These are phyloP conservation scores for Russula abietina DNA, from an alignment of 768 basidiomycete genomes.

Conservation along the genomic window DNA sequence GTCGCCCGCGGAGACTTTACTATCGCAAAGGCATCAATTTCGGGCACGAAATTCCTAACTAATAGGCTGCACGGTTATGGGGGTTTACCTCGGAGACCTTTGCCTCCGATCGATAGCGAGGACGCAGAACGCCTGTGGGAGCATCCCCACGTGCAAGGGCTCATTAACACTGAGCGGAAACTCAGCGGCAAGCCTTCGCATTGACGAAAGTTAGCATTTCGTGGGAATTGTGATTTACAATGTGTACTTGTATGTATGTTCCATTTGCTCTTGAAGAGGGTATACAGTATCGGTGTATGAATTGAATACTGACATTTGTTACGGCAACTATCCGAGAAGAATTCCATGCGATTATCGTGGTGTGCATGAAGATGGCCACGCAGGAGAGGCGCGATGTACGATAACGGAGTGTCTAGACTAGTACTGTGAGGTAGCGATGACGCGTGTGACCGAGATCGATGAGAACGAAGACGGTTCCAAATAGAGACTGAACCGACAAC, in stretches of 20 bases:
- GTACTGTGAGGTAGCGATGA: neutral
- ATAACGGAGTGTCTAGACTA: neutral
- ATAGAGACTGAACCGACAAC: neutral
- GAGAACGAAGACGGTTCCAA: neutral
- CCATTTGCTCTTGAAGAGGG: too few species aligned
- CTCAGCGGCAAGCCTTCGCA: slow-evolving; percentile 39
- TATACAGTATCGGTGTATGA: neutral
- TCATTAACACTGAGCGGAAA: slow-evolving; percentile 58
- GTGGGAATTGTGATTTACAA: neutral
- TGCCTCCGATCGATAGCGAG: slow-evolving; percentile 54
- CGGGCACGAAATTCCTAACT: slow-evolving; percentile 79
- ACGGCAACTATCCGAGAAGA: neutral
- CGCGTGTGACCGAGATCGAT: slow-evolving; percentile 19
- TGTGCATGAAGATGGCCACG: neutral
- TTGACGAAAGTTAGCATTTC: neutral
- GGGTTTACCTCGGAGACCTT: slow-evolving; percentile 69
- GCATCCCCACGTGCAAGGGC: slow-evolving; percentile 63
- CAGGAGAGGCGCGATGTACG: neutral
- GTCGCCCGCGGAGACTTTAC: slow-evolving; percentile 76
- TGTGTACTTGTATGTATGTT: neutral
- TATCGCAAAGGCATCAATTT: slow-evolving; percentile 66
- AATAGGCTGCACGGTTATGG: slow-evolving; percentile 77
- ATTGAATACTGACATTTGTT: neutral
- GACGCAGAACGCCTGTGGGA: slow-evolving; percentile 61
- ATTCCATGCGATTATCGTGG: neutral